phyloP scores from a whole-genome alignment of 805 yeast species.

The Hanseniaspora jakobsenii region DNA sequence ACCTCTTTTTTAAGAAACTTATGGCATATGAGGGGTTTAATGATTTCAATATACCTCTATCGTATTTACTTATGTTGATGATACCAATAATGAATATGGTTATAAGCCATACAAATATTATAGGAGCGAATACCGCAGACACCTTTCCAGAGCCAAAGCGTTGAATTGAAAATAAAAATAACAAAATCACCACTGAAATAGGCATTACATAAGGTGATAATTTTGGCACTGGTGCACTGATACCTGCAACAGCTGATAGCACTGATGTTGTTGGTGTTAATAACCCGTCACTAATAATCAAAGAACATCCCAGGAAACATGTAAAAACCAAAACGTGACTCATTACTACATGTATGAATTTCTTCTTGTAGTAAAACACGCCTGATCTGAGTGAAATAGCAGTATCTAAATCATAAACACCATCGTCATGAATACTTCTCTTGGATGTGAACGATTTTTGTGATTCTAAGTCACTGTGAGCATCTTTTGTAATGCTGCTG shows the following conservation, averaged over 20 bases:
- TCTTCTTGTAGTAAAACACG: constrained; percentile 4
- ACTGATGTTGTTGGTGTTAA: constrained; percentile 56
- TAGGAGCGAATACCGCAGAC: constrained; percentile 43
- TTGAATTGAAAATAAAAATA: constrained; percentile 37
- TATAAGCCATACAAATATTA: constrained; percentile 41
- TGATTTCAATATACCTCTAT: constrained; percentile 37
- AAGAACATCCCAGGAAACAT: constrained; percentile 44
- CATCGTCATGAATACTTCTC: constrained; percentile 16
- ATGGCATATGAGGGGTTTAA: constrained; percentile 44
- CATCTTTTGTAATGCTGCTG: not conserved
- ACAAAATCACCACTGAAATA: constrained; percentile 38
- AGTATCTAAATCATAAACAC: not conserved
- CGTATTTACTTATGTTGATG: constrained; percentile 30
- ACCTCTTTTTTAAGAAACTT: constrained; percentile 29
- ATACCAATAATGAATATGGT: constrained; percentile 37
- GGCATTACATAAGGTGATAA: constrained; percentile 34
- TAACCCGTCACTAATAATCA: constrained; percentile 49
- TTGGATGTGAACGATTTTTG: constrained; percentile 6
- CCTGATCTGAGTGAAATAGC: constrained; percentile 21
- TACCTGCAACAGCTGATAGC: constrained; percentile 45
- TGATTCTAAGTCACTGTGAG: constrained; percentile 10
- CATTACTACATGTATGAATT: constrained; percentile 28
- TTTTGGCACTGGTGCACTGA: constrained; percentile 40
- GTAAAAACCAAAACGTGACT: constrained; percentile 21
- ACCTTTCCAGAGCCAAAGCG: constrained; percentile 39